phyloP scores from a whole-genome alignment of 306 rosid genomes.

The Rosa chinensis region DNA sequence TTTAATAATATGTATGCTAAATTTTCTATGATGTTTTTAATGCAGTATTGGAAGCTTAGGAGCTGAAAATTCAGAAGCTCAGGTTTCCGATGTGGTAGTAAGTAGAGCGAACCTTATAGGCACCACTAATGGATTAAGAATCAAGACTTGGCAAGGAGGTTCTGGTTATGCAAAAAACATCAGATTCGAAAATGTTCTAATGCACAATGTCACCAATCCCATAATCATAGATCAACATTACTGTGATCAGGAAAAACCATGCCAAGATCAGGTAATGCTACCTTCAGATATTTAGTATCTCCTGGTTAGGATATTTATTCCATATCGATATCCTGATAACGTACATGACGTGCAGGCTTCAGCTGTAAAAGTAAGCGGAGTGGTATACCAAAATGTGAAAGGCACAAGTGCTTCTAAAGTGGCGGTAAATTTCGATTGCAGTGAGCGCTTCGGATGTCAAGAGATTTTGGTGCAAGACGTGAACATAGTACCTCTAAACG shows the following conservation, averaged over 20 bases:
- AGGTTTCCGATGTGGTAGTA: constrained; percentile 64
- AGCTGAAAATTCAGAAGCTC: constrained; percentile 48
- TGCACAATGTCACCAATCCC: constrained; percentile 75
- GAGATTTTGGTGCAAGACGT: constrained; percentile 48
- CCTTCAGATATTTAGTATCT: neutral
- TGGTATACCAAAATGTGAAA: constrained; percentile 50
- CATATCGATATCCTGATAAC: neutral
- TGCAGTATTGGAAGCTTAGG: constrained; percentile 92
- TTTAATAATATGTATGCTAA: neutral
- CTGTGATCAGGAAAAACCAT: constrained; percentile 56
- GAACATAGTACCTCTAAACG: constrained; percentile 23
- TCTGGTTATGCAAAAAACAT: constrained; percentile 69
- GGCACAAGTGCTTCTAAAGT: constrained; percentile 81
- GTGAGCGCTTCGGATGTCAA: constrained; percentile 45
- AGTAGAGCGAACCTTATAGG: constrained; percentile 51
- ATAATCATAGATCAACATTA: constrained; percentile 85
- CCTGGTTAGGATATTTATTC: neutral
- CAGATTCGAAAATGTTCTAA: constrained; percentile 44
- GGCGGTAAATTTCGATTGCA: constrained; percentile 64
- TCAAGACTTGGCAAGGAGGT: constrained; percentile 98
- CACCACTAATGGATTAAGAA: constrained; percentile 81
- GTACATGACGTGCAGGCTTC: constrained; percentile 31
- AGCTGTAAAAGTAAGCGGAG: constrained; percentile 61
- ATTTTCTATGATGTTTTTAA: neutral
- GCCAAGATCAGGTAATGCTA: constrained; percentile 50